Evolutionary conservation across 2,329 filamentous ascomycete species (phyloP), one percentile per base, ranked within the genome.

Genomic region (Colletotrichum plurivorum): DNA sequence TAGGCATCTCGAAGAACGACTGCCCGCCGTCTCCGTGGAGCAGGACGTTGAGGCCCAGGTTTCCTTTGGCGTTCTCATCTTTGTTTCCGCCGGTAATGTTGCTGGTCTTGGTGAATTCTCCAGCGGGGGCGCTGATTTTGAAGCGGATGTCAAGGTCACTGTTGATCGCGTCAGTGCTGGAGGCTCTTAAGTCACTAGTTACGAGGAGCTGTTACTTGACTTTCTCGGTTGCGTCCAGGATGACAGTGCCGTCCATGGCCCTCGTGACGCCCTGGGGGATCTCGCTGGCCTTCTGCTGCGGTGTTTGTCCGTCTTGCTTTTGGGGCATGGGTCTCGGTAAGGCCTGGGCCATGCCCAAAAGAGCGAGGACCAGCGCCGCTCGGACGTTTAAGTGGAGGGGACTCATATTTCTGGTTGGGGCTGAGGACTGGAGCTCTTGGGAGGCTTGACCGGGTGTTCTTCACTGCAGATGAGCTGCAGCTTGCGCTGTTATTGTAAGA

Each of bases 21-120:
- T 87, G 84, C 4, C 88, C 88, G 49, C 87, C 87, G 73, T 90
- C 88, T 57, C 87, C 87, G 74, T 90, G 88, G 2, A 90, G 82
- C 25, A 90, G 81, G 8, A 90, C 84, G 71, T 89, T 89, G 4
- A 88, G 79, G 43, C 86, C 86, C 20, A 87, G 77, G 3, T 76
- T 68, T 3, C 83, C 82, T 0, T 70, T 71, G 13, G 74, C 64
- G 20, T 73, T 73, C 5, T 64, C 55, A 0, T 61, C 52, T 13
- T 71, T 63, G 20, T 72, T 62, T 1, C 77, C 74, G 8, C 74
- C 73, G 9, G 79, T 72, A 1, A 89, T 83, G 41, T 84, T 83
- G 3, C 85, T 85, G 6, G 76, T 77, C 1, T 82, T 75, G 4
- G 85, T 84, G 78, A 90, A 89, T 62, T 85, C 82, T 64, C 83